Base-by-base conservation (phyloP, 768 basidiomycete genomes). In the Termitomyces sp. region DNA sequence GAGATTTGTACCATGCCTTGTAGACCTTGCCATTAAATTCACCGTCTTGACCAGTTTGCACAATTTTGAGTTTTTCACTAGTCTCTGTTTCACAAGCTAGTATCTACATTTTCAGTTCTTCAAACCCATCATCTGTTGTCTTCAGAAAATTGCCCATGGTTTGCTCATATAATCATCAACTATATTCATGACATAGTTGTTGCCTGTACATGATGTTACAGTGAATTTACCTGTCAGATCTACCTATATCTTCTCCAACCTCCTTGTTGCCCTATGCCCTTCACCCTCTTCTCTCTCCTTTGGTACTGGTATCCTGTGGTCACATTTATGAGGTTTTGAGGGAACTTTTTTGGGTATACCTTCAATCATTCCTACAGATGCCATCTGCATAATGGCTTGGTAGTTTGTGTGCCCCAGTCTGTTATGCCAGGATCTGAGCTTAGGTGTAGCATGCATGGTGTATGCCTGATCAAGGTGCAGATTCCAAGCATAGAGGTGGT, bases 171-270 rank as follows among this genome's bases (percentile, higher is more conserved):
- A 25, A 25, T 25, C 20, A 25, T 25, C 20, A 25, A 25, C 20
- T 25, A 25, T 25, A 25, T 25, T 25, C 20, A 25, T 25, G 20
- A 25, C 20, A 25, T 25, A 60, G 10, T 43, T 37, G 36, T 60
- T 48, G 12, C 62, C 62, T 31, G 63, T 65, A 1, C 60, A 11
- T 1, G 72, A 72, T 15, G 34, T 42, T 15, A 76, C 69, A 58
- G 55, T 69, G 56, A 0, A 63, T 34, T 20, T 63, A 58, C 34
- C 72, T 69, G n/a, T 66, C 7, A 77, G 50, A 51, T 79, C 76
- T 49, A 76, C 66, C 58, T 67, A 74, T 8, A 78, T 69, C 17
- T 64, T 70, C 51, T 70, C 74, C 48, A 75, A 57, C 40, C 52
- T 60, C 48, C 67, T 34, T 6, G 56, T 69, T 12, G 73, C 72